A percentile compares a stretch with the other conserved stretches of the same genome.
Conservation (phyloP, 2,329 filamentous ascomycete species). For the Aspergillus sclerotialis region DNA sequence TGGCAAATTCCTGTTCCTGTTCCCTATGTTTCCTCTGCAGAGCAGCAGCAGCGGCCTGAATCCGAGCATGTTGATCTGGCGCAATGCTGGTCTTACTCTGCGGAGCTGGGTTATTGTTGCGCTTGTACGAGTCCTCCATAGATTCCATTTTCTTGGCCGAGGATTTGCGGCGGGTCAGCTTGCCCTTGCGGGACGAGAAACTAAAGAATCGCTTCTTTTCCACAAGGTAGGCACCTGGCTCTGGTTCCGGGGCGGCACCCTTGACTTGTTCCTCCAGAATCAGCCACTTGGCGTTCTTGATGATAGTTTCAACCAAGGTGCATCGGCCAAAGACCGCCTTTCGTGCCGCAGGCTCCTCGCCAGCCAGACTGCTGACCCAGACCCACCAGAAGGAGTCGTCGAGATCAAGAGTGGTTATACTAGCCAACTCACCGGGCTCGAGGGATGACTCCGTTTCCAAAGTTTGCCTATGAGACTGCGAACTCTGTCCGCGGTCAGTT, state of each 20-base stretch:
- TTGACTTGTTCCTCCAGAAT: constrained; percentile 96
- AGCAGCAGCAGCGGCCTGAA: constrained; percentile 82
- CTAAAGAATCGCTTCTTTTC: constrained; percentile 95
- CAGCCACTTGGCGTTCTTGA: constrained; percentile 77
- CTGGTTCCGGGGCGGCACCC: constrained; percentile 77
- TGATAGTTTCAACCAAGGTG: constrained; percentile 81
- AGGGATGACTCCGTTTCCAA: constrained; percentile 62
- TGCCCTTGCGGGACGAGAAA: constrained; percentile 65
- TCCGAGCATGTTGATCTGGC: constrained; percentile 84
- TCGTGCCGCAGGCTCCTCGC: constrained; percentile 74
- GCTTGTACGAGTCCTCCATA: constrained; percentile 47
- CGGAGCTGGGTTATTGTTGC: constrained; percentile 43
- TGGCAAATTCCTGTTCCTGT: constrained; percentile 44
- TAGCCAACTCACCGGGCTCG: constrained; percentile 90
- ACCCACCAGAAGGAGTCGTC: constrained; percentile 99
- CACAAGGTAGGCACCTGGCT: constrained; percentile 80
- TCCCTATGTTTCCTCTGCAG: constrained; percentile 65
- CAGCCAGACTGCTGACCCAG: constrained; percentile 94
- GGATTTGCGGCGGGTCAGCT: constrained; percentile 63
- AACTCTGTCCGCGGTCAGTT: constrained; percentile 67
- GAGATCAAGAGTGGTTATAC: constrained; percentile 75
- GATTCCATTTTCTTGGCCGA: constrained; percentile 52
- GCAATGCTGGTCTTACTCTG: constrained; percentile 77
- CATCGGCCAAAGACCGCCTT: constrained; percentile 94
- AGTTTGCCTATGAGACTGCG: constrained; percentile 71